Conservation (phyloP, 805 yeast species). For the Trichomonascus vanleenenianus region DNA sequence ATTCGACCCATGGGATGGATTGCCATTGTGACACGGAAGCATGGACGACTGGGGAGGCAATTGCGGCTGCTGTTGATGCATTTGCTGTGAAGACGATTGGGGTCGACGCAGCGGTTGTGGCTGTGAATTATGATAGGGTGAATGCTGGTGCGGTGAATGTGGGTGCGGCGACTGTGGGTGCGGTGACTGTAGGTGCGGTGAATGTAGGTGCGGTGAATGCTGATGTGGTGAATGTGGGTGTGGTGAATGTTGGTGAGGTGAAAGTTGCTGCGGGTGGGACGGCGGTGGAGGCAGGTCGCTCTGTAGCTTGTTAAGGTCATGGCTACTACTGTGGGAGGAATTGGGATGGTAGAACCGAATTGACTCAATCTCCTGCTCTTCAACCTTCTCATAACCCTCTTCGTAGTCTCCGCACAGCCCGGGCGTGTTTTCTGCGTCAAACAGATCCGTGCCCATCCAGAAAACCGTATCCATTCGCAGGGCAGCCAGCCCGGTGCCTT, state of each 20-base stretch:
- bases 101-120: neutral
- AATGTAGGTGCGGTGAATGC: neutral
- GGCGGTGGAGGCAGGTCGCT: neutral
- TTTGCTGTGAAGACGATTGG: neutral
- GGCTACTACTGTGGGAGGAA: neutral
- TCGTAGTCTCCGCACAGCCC: slow-evolving; percentile 3
- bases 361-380: neutral
- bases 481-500: slow-evolving; percentile 30
- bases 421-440: slow-evolving; percentile 5
- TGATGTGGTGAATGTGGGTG: neutral
- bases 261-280: neutral
- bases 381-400: neutral
- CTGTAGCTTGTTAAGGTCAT: neutral
- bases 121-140: neutral
- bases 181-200: neutral
- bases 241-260: neutral
- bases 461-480: slow-evolving; percentile 27
- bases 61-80: neutral
- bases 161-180: neutral
- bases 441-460: slow-evolving; percentile 23
- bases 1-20: too few species aligned
- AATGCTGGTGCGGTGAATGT: neutral
- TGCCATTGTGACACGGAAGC: neutral
- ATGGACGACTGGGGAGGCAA: neutral
- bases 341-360: neutral